phyloP scores from a whole-genome alignment of 139 green algal genomes.

The Coelastrella sp. region DNA sequence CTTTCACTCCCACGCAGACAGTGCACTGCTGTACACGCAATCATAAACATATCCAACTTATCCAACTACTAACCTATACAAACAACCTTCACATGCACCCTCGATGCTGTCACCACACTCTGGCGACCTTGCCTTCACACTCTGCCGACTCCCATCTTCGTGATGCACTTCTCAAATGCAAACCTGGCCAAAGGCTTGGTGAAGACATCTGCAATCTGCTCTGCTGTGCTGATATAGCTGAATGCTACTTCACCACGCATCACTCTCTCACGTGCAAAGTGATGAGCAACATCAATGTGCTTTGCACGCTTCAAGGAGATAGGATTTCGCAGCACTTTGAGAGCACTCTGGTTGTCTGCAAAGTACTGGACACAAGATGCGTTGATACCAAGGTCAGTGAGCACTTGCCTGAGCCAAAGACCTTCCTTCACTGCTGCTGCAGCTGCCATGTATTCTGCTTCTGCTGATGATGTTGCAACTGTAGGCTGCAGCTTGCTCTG shows the following conservation, averaged over 20 bases:
- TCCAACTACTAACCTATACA: not conserved
- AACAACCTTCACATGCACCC: too few species aligned
- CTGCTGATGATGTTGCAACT: conserved; percentile 63
- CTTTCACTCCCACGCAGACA: conserved; percentile 12
- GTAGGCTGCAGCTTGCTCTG: conserved; percentile 57
- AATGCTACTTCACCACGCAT: conserved; percentile 46
- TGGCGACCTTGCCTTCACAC: too few species aligned
- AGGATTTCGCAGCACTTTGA: conserved; percentile 56
- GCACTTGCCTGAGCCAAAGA: conserved; percentile 57
- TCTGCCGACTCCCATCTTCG: conserved; percentile 42
- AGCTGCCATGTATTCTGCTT: conserved; percentile 70
- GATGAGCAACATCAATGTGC: conserved; percentile 61
- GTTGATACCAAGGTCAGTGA: conserved; percentile 38
- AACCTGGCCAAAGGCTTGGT: conserved; percentile 52
- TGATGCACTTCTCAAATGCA: conserved; percentile 35
- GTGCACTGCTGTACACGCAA: not conserved
- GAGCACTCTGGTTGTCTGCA: conserved; percentile 56
- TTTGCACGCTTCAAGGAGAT: conserved; percentile 49
- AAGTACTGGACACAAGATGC: not conserved
- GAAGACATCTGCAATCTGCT: conserved; percentile 53
- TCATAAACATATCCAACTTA: not conserved
- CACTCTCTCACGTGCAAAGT: conserved; percentile 55
- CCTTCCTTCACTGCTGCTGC: conserved; percentile 56
- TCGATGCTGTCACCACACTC: too few species aligned
- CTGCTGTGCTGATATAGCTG: conserved; percentile 28